Evolutionary conservation across 164 flowering plant species (phyloP).

Genomic region (Platanus orientalis): DNA sequence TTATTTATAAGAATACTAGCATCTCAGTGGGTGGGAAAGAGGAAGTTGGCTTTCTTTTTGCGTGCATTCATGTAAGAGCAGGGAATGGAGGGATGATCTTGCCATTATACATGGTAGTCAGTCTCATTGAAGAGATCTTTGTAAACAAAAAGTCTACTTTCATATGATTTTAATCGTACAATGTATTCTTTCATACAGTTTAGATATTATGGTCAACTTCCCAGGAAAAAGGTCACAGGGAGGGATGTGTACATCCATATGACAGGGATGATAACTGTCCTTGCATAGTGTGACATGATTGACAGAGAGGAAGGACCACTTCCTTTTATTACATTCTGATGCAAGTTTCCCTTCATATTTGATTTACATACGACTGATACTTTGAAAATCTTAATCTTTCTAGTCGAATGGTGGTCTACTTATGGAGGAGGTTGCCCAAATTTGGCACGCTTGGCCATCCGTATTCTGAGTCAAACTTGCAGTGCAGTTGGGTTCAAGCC

Average conservation of each 20-base stretch:
- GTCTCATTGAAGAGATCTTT: not conserved
- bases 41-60: not conserved
- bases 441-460: slow-evolving; percentile 69
- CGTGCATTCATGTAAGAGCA: not conserved
- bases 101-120: not conserved
- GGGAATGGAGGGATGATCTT: not conserved
- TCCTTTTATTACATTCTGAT: not conserved
- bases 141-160: not conserved
- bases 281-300: not conserved
- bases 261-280: not conserved
- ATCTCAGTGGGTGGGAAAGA: not conserved
- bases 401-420: slow-evolving; percentile 96
- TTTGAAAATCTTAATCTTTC: slow-evolving; percentile 4
- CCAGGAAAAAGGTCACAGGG: not conserved
- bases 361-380: slow-evolving; percentile 10
- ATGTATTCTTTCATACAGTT: not conserved
- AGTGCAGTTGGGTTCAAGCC: slow-evolving; percentile 37
- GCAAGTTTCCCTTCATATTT: not conserved
- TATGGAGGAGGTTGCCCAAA: slow-evolving; percentile 92
- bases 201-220: not conserved
- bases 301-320: not conserved
- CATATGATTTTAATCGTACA: not conserved
- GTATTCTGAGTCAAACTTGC: slow-evolving; percentile 76
- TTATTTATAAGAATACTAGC: not conserved
- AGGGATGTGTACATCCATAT: not conserved